Evolutionary conservation across 2,329 filamentous ascomycete species (phyloP).

Genomic region (Neopestalotiopsis clavispora): DNA sequence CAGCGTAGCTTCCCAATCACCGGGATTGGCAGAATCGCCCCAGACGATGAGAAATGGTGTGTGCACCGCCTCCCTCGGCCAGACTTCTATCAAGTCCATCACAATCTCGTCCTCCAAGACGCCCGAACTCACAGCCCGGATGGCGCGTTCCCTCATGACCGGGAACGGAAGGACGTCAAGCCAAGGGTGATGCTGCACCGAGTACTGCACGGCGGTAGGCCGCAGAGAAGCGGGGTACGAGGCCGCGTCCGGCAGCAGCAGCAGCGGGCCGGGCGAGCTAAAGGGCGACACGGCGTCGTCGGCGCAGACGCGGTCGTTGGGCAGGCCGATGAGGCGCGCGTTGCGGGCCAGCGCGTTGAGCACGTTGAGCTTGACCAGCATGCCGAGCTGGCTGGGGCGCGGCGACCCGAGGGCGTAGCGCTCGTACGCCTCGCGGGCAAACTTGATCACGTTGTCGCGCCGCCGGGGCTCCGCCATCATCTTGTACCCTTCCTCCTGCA

Average conservation of each 20-base stretch:
- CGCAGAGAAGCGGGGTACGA: conserved; percentile 26
- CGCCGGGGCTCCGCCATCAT: not conserved
- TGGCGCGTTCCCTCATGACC: conserved; percentile 35
- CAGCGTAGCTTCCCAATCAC: conserved; percentile 44
- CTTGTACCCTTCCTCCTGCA: not conserved
- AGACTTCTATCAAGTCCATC: conserved; percentile 29
- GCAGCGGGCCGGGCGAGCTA: conserved; percentile 12
- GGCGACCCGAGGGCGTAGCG: conserved; percentile 1
- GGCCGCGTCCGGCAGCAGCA: conserved; percentile 17
- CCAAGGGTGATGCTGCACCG: conserved; percentile 33
- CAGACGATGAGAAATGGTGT: conserved; percentile 42
- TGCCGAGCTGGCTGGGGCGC: not conserved
- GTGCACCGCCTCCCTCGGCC: conserved; percentile 27
- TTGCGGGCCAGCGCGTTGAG: conserved; percentile 19
- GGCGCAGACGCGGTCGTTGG: conserved; percentile 19
- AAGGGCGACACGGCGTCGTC: conserved; percentile 28
- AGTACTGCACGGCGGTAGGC: conserved; percentile 32
- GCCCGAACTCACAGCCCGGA: conserved; percentile 22
- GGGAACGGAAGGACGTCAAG: conserved; percentile 33
- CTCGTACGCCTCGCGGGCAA: conserved; percentile 11
- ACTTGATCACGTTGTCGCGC: conserved; percentile 6
- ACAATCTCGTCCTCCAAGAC: conserved; percentile 34
- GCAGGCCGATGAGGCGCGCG: conserved; percentile 16
- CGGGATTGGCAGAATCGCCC: conserved; percentile 39
- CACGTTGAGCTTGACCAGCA: conserved; percentile 19